Conservation (phyloP, 805 yeast species). For the Vanderwaltozyma polyspora region DNA sequence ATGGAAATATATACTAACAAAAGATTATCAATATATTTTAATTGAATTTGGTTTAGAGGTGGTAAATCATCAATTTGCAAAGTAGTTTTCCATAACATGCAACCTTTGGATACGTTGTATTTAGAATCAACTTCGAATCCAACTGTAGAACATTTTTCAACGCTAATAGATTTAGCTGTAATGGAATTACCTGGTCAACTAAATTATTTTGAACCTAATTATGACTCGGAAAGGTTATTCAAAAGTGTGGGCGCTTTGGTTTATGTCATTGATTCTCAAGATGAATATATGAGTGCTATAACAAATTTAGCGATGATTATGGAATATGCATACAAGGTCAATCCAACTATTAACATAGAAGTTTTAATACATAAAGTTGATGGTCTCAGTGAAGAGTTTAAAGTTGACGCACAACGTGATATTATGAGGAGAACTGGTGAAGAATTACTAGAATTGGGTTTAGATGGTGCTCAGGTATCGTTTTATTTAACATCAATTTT, state of each 20-base stretch:
- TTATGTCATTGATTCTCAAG: constrained; percentile 91
- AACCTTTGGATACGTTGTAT: constrained; percentile 84
- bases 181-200: constrained; percentile 94
- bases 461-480: constrained; percentile 83
- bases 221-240: constrained; percentile 68
- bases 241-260: constrained; percentile 80
- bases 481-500: constrained; percentile 89
- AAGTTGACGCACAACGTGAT: constrained; percentile 90
- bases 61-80: constrained; percentile 95
- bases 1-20: too few species aligned
- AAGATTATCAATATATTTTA: too few species aligned
- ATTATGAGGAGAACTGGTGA: constrained; percentile 94
- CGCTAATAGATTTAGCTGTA: constrained; percentile 75
- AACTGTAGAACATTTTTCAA: constrained; percentile 70
- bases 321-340: constrained; percentile 73
- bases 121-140: constrained; percentile 86
- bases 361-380: constrained; percentile 93
- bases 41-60: constrained; percentile 32
- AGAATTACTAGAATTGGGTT: constrained; percentile 77
- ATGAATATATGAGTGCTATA: constrained; percentile 85
- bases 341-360: constrained; percentile 80
- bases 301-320: constrained; percentile 82
- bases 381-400: constrained; percentile 86
- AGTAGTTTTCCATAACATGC: constrained; percentile 94
- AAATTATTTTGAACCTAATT: constrained; percentile 75